Evolutionary conservation across 2,329 filamentous ascomycete genomes (phyloP).

Genomic region (Xylaria sp.): DNA sequence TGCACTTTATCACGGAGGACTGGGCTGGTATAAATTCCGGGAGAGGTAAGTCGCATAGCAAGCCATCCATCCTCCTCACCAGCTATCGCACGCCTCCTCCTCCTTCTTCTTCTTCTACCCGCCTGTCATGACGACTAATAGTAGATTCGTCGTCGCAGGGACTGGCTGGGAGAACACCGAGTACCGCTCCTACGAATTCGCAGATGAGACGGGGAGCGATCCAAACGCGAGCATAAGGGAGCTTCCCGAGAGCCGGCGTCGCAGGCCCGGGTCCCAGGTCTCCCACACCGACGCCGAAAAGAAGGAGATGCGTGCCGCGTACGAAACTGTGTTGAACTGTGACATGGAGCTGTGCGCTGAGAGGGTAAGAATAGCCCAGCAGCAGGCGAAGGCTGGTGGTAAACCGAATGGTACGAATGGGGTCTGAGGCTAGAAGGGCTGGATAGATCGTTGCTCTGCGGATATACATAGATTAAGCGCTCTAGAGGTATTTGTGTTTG

Average conservation of each 20-base stretch:
- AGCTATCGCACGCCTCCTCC: background rate
- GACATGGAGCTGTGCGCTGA: slow-evolving; percentile 24
- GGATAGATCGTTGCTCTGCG: background rate
- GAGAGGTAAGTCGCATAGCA: slow-evolving; percentile 50
- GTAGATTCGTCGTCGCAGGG: slow-evolving; percentile 55
- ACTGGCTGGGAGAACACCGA: slow-evolving; percentile 82
- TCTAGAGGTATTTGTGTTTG: background rate
- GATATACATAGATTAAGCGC: background rate
- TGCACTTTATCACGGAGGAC: slow-evolving; percentile 88
- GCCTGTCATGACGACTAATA: slow-evolving; percentile 9
- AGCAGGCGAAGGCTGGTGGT: background rate
- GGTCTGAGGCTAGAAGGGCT: background rate
- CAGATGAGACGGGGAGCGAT: slow-evolving; percentile 61
- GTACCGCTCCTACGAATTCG: slow-evolving; percentile 74
- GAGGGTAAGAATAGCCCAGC: slow-evolving; percentile 14
- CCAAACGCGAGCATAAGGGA: slow-evolving; percentile 59
- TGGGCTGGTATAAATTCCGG: slow-evolving; percentile 69
- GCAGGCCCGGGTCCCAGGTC: slow-evolving; percentile 54
- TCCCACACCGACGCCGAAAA: slow-evolving; percentile 59
- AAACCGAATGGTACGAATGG: slow-evolving; percentile 10
- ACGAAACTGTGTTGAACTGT: slow-evolving; percentile 42
- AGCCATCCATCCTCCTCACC: background rate
- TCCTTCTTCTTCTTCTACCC: background rate
- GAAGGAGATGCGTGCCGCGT: slow-evolving; percentile 55
- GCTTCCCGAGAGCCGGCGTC: slow-evolving; percentile 59